These are phyloP conservation scores for Polyporus tsugae DNA, from an alignment of 1,284 basidiomycete genomes.

Conservation along the genomic window DNA sequence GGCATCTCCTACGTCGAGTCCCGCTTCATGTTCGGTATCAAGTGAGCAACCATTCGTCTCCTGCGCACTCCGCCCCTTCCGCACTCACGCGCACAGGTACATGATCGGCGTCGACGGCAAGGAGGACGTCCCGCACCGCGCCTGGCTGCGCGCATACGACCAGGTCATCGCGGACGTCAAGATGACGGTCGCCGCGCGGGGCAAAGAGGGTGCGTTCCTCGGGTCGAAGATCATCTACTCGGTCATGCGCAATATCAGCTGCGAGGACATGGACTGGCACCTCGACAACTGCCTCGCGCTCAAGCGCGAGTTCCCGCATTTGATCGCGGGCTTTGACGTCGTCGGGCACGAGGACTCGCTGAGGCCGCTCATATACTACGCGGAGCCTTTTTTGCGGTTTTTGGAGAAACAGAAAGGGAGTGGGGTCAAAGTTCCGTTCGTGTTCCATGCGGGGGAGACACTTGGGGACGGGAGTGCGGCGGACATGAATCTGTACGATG, in stretches of 20 bases:
- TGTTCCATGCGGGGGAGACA: conserved; percentile 85
- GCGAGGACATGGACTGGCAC: conserved; percentile 70
- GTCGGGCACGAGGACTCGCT: conserved; percentile 79
- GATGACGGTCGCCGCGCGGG: conserved; percentile 56
- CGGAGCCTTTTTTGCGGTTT: conserved; percentile 69
- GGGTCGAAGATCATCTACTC: conserved; percentile 80
- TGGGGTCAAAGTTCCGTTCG: conserved; percentile 75
- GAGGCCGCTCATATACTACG: conserved; percentile 70
- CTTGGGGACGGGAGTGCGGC: conserved; percentile 74
- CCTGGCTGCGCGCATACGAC: conserved; percentile 68
- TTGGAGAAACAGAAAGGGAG: conserved; percentile 61
- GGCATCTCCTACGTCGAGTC: conserved; percentile 79
- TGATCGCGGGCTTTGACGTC: conserved; percentile 82
- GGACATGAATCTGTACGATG: conserved; percentile 82
- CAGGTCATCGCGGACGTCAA: conserved; percentile 64
- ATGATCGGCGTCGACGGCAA: conserved; percentile 67
- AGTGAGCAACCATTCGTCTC: conserved; percentile 45
- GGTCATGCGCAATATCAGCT: conserved; percentile 64
- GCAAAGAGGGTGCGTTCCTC: conserved; percentile 66
- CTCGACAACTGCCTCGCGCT: conserved; percentile 77
- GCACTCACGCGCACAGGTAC: conserved; percentile 32
- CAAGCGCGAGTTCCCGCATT: conserved; percentile 77
- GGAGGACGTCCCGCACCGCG: conserved; percentile 64
- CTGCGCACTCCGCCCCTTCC: background rate
- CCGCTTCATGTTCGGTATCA: conserved; percentile 71